Evolutionary conservation across 1,284 basidiomycete species (phyloP).

Genomic region (Puccinia brachypodii): DNA sequence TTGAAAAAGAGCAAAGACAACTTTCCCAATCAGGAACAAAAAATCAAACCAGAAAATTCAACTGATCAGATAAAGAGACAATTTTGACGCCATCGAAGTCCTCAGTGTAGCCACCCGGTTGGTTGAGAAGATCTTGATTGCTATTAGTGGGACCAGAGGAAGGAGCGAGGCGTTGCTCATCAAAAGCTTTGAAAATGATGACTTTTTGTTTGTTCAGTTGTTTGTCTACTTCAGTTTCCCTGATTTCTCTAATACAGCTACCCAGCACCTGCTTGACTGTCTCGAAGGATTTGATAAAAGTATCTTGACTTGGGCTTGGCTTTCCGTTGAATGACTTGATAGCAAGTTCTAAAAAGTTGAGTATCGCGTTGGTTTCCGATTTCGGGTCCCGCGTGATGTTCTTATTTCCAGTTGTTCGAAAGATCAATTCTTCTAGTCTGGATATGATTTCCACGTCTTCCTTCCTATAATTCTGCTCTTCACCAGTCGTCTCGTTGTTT

Average conservation of each 20-base stretch:
- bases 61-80: background rate
- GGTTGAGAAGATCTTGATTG: background rate
- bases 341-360: slow-evolving; percentile 19
- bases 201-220: background rate
- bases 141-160: background rate
- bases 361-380: slow-evolving; percentile 37
- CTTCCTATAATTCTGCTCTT: background rate
- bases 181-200: slow-evolving; percentile 23
- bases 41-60: slow-evolving; percentile 3
- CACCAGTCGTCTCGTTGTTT: background rate
- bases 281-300: slow-evolving; percentile 10
- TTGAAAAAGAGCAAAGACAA: background rate
- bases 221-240: slow-evolving; percentile 6
- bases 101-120: background rate
- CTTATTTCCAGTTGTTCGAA: background rate
- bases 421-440: slow-evolving; percentile 5
- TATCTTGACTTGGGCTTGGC: background rate
- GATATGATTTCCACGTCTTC: background rate
- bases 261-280: background rate
- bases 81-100: background rate
- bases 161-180: background rate
- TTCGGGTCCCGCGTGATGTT: slow-evolving; percentile 11
- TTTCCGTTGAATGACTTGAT: background rate
- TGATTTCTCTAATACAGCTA: background rate
- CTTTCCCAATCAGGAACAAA: background rate